phyloP scores from a whole-genome alignment of 306 rosid species.

The Cyclanthera cordifolia region DNA sequence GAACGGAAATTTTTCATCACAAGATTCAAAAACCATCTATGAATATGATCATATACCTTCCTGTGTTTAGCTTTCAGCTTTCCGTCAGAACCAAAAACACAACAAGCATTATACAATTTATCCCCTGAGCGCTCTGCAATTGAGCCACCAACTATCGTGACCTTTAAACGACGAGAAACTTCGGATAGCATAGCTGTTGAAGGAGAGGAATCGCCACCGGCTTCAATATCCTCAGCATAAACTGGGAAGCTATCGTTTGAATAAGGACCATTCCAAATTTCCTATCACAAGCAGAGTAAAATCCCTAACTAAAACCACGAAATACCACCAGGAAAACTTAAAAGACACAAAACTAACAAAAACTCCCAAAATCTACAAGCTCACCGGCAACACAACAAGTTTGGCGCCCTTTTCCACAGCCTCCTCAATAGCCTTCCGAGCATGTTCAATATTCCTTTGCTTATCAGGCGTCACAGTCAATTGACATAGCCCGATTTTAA shows the following conservation, averaged over 20 bases:
- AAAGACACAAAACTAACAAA: not conserved
- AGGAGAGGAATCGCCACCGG: constrained; percentile 74
- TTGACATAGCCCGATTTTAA: constrained; percentile 80
- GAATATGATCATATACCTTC: constrained; percentile 33
- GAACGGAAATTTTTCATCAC: not conserved
- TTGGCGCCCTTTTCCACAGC: constrained; percentile 69
- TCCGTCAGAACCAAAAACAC: constrained; percentile 76
- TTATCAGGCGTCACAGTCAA: constrained; percentile 70
- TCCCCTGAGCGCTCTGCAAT: constrained; percentile 75
- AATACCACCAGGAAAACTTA: not conserved
- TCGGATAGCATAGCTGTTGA: constrained; percentile 90
- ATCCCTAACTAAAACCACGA: not conserved
- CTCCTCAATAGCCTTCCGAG: constrained; percentile 63
- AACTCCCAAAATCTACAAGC: constrained; percentile 8
- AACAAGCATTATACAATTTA: constrained; percentile 63
- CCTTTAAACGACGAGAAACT: constrained; percentile 45
- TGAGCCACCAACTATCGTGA: constrained; percentile 91
- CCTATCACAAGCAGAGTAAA: constrained; percentile 28
- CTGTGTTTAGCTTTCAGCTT: constrained; percentile 71
- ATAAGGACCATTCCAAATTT: constrained; percentile 93
- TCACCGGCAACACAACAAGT: constrained; percentile 75
- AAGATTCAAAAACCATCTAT: not conserved
- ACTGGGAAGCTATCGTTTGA: constrained; percentile 70
- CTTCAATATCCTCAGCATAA: constrained; percentile 84
- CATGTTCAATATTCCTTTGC: constrained; percentile 63